Evolutionary conservation across 495 filamentous ascomycete species (phyloP).

Genomic region (Letharia lupina): DNA sequence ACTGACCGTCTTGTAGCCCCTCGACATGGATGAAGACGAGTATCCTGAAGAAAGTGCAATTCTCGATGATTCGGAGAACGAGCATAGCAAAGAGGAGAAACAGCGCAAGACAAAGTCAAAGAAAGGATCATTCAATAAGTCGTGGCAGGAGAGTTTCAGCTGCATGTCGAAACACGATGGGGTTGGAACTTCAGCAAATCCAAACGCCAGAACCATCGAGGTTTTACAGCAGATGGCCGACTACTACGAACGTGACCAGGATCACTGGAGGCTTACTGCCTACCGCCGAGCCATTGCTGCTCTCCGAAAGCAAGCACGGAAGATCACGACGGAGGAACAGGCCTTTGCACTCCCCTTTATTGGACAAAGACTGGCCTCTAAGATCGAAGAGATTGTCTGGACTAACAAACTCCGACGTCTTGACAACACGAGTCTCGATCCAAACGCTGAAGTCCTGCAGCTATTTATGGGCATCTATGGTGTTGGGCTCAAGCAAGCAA

Average conservation of each 20-base stretch:
- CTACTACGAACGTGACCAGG: constrained; percentile 65
- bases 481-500: constrained; percentile 61
- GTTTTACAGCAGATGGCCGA: constrained; percentile 75
- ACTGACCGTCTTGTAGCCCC: constrained; percentile 31
- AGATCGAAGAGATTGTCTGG: constrained; percentile 83
- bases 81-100: constrained; percentile 36
- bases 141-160: constrained; percentile 49
- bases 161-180: constrained; percentile 59
- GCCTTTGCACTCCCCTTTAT: constrained; percentile 63
- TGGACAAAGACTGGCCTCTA: constrained; percentile 66
- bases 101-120: constrained; percentile 16
- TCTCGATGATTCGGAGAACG: constrained; percentile 38
- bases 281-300: constrained; percentile 75
- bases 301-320: constrained; percentile 56
- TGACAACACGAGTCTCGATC: constrained; percentile 58
- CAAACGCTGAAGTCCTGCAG: constrained; percentile 53
- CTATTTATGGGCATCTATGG: constrained; percentile 73
- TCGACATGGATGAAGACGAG: constrained; percentile 32
- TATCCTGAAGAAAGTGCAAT: constrained; percentile 5
- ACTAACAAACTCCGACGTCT: constrained; percentile 70
- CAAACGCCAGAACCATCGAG: constrained; percentile 68
- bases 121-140: constrained; percentile 20
- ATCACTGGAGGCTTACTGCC: constrained; percentile 71
- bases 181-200: constrained; percentile 35
- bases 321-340: constrained; percentile 59